Evolutionary conservation across 108 stramenopile genomes (phyloP), one percentile per base, ranked within the genome.

Genomic region (Discostella stelligeroides): DNA sequence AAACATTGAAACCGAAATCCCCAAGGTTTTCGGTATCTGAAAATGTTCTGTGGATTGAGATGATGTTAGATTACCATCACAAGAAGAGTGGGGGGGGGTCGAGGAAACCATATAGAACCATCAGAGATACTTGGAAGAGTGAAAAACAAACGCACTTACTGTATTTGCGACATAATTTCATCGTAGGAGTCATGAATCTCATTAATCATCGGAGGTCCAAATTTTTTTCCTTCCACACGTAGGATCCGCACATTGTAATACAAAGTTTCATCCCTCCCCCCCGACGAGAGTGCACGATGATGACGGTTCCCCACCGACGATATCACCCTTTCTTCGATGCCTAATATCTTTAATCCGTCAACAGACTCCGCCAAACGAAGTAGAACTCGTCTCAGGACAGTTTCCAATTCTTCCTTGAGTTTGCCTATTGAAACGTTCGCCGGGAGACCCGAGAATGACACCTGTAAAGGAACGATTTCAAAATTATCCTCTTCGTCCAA

Each of bases 231-330:
- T 0, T 29, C 48, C 12, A 46, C 60, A 46, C 48, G 63, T 9
- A 71, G 39, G 4, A 71, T 21, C 15, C 67, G 41, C 14, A 79
- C 60, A 49, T 79, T 70, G 37, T 54, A 79, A 61, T 66, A n/a
- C n/a, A n/a, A n/a, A 71, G 13, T 61, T 24, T 17, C 14, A 15
- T 13, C 2, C 55, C 15, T 37, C n/a, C 30, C 17, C 55, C 13
- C 11, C 18, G 30, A 34, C 20, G 24, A 13, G 13, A 3, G 11
- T 5, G 17, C 14, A 13, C 30, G 14, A n/a, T n/a, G n/a, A n/a
- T n/a, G n/a, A n/a, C n/a, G n/a, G n/a, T n/a, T n/a, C n/a, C n/a
- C n/a, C n/a, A n/a, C 55, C 34, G 6, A 34, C 30, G 29, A 37
- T 20, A 17, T 14, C 30, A 37, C 55, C 55, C 17, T 30, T 37